These are phyloP conservation scores for Acanthamoeba culbertsoni DNA, from an alignment of 208 protist genomes.

Conservation along the genomic window DNA sequence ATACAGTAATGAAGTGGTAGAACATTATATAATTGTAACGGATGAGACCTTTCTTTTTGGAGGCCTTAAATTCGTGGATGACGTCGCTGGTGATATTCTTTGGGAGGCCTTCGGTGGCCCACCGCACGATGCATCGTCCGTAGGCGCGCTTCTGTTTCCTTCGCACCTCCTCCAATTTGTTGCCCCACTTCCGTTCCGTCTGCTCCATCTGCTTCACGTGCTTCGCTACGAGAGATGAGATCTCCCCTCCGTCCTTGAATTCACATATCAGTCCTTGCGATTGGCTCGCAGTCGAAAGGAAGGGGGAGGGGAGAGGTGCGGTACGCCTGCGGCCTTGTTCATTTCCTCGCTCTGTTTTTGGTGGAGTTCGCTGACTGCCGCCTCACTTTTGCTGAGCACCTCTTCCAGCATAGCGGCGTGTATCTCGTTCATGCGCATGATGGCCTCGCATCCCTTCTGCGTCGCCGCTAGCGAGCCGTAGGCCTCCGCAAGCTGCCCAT, in stretches of 20 bases:
- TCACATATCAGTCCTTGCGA: no score
- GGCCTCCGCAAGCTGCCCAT: background rate
- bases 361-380: background rate
- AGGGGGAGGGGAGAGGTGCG: background rate
- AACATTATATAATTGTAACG: background rate
- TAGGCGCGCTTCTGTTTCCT: background rate
- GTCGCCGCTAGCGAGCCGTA: background rate
- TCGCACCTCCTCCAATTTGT: background rate
- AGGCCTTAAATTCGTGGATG: background rate
- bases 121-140: background rate
- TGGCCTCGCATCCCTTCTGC: background rate
- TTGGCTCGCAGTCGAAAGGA: background rate
- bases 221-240: background rate
- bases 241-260: background rate
- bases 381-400: background rate
- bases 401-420: constrained; percentile 9
- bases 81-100: background rate
- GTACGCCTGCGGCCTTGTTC: background rate
- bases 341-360: constrained; percentile 15
- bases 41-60: background rate
- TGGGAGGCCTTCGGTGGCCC: background rate
- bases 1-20: background rate
- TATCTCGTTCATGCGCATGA: background rate
- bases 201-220: constrained; percentile 30
- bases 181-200: constrained; percentile 1